Percentiles rank a stretch among this genome's conserved stretches.
Conservation (phyloP, 805 yeast genomes). For the Candida saitoana region DNA sequence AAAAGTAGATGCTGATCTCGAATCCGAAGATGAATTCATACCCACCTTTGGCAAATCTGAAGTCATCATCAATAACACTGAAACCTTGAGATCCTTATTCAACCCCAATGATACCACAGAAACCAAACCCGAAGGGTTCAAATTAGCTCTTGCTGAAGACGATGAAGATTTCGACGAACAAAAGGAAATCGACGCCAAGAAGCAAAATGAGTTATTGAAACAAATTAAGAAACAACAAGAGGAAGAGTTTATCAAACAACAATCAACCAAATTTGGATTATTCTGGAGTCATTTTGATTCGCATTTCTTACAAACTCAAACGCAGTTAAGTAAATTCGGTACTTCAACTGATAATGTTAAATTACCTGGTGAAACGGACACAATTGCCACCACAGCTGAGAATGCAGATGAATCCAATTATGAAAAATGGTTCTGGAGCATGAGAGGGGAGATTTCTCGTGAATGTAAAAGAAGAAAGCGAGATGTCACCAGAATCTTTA, state of each 20-base stretch:
- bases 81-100: conserved; percentile 12
- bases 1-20: conserved; percentile 5
- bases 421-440: conserved; percentile 76
- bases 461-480: conserved; percentile 71
- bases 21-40: conserved; percentile 42
- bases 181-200: conserved; percentile 11
- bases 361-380: conserved; percentile 33
- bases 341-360: conserved; percentile 23
- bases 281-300: conserved; percentile 84
- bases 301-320: conserved; percentile 81
- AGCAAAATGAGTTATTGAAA: conserved; percentile 22
- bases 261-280: conserved; percentile 38
- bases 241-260: conserved; percentile 22
- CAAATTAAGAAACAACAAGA: conserved; percentile 29
- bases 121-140: conserved; percentile 27
- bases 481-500: conserved; percentile 61
- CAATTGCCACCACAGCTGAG: conserved; percentile 3
- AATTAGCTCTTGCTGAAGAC: conserved; percentile 40
- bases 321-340: conserved; percentile 64
- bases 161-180: conserved; percentile 48
- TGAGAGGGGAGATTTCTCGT: conserved; percentile 75
- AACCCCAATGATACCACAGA: conserved; percentile 28
- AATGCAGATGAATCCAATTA: conserved; percentile 44
- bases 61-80: conserved; percentile 26
- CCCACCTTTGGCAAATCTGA: conserved; percentile 46